Percentiles rank a stretch among this genome's conserved stretches.
phyloP scores from a whole-genome alignment of 2,329 filamentous ascomycete genomes.

The Metarhizium guizhouense region DNA sequence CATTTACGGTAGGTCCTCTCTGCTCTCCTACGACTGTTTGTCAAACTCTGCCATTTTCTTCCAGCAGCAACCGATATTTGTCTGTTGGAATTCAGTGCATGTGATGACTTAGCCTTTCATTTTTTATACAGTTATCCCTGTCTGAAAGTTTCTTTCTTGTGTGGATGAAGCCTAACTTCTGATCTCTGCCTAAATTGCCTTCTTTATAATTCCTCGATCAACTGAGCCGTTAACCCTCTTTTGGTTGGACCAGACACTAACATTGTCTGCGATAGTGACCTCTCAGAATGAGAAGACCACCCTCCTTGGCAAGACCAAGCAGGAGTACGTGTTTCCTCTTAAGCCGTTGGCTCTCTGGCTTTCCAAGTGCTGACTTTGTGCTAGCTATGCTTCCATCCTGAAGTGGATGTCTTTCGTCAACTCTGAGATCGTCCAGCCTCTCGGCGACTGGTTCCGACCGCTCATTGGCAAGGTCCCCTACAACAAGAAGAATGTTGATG shows the following conservation, averaged over 20 bases:
- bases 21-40: too few species aligned
- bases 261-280: slow-evolving; percentile 55
- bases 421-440: slow-evolving; percentile 64
- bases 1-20: slow-evolving; percentile 76
- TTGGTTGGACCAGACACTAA: slow-evolving; percentile 19
- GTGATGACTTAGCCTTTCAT: slow-evolving; percentile 66
- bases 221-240: not conserved
- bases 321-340: slow-evolving; percentile 58
- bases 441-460: slow-evolving; percentile 79
- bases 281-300: slow-evolving; percentile 99
- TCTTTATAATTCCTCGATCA: slow-evolving; percentile 12
- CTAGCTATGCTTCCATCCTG: slow-evolving; percentile 84
- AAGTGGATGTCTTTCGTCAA: slow-evolving; percentile 98
- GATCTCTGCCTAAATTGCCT: slow-evolving; percentile 35
- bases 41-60: not conserved
- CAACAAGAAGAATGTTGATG: slow-evolving; percentile 97
- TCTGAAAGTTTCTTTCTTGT: slow-evolving; percentile 65
- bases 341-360: not conserved
- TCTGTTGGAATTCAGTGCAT: slow-evolving; percentile 1
- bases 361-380: slow-evolving; percentile 11
- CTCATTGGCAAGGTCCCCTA: slow-evolving; percentile 74
- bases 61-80: not conserved
- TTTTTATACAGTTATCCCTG: slow-evolving; percentile 95
- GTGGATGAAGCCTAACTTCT: slow-evolving; percentile 91
- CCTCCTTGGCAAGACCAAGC: slow-evolving; percentile 98